phyloP scores from a whole-genome alignment of 441 rosid species.

The Francoa sonchifolia region DNA sequence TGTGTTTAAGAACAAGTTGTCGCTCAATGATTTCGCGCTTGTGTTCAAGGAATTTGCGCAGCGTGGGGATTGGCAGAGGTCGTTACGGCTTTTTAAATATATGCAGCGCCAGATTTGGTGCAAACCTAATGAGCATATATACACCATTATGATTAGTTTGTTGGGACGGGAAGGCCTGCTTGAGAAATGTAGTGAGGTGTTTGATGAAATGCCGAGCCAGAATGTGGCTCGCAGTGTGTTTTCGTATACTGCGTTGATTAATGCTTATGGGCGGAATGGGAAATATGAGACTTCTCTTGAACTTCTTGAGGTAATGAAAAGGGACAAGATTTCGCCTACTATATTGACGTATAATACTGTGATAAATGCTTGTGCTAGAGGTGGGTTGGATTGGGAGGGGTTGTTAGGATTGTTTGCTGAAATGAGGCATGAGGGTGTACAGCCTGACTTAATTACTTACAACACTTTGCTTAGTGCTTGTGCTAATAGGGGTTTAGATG shows the following conservation, averaged over 20 bases:
- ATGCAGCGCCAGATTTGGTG: slow-evolving; percentile 98
- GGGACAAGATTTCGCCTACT: slow-evolving; percentile 53
- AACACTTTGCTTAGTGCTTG: slow-evolving; percentile 84
- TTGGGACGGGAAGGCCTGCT: slow-evolving; percentile 79
- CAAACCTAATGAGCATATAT: slow-evolving; percentile 84
- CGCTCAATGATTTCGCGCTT: slow-evolving; percentile 63
- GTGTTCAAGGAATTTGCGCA: slow-evolving; percentile 89
- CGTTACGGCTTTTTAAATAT: slow-evolving; percentile 81
- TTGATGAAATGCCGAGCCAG: slow-evolving; percentile 78
- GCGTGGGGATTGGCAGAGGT: slow-evolving; percentile 92
- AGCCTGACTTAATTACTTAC: slow-evolving; percentile 74
- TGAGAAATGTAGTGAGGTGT: slow-evolving; percentile 68
- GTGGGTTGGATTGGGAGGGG: slow-evolving; percentile 88
- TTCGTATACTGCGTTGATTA: slow-evolving; percentile 80
- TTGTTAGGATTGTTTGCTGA: slow-evolving; percentile 83
- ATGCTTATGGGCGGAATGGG: slow-evolving; percentile 83
- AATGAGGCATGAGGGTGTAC: slow-evolving; percentile 86
- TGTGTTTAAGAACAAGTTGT: slow-evolving; percentile 75
- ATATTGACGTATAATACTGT: slow-evolving; percentile 86
- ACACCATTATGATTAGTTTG: slow-evolving; percentile 77
- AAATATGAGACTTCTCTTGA: slow-evolving; percentile 59
- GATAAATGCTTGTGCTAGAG: slow-evolving; percentile 77
- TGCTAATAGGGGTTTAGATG: slow-evolving; percentile 70
- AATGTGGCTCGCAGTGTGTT: slow-evolving; percentile 65
- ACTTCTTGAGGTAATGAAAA: slow-evolving; percentile 72